Conservation (phyloP, 75 land plant species). For the Gnetum montanum region DNA sequence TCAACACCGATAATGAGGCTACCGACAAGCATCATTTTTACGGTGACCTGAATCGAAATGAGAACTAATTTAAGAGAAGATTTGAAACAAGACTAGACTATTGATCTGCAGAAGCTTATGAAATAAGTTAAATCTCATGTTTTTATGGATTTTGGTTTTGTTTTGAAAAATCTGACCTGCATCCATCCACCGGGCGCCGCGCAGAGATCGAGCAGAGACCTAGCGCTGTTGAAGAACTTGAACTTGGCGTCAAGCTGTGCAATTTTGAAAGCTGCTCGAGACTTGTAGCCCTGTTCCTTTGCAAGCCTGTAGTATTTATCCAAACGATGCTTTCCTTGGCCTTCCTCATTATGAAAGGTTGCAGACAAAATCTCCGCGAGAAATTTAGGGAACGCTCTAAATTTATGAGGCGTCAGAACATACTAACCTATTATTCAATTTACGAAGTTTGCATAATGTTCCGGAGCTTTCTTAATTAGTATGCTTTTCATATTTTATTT, state of each 20-base stretch:
- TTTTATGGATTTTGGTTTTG: too few relatives aligned
- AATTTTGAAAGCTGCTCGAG: constrained; percentile 93
- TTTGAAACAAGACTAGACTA: too few relatives aligned
- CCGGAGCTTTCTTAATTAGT: too few relatives aligned
- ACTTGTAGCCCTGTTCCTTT: constrained; percentile 88
- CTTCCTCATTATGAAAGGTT: constrained; percentile 57
- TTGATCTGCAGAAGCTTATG: too few relatives aligned
- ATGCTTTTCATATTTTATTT: too few relatives aligned
- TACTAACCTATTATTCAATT: too few relatives aligned
- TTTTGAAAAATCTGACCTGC: constrained; percentile 42
- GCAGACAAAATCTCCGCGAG: too few relatives aligned
- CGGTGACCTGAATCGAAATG: constrained; percentile 33
- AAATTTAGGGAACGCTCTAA: too few relatives aligned
- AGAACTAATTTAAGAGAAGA: background rate
- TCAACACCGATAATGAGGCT: constrained; percentile 78
- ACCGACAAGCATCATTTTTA: constrained; percentile 64
- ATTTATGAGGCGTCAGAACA: too few relatives aligned
- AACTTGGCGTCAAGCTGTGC: constrained; percentile 81
- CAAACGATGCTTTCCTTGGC: constrained; percentile 81
- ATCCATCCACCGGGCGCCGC: constrained; percentile 99
- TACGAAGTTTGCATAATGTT: too few relatives aligned
- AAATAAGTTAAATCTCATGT: too few relatives aligned
- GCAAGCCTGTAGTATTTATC: constrained; percentile 83
- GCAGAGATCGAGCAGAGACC: constrained; percentile 86
- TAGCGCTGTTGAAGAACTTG: constrained; percentile 51